A percentile compares a stretch with the other conserved stretches of the same genome.
Evolutionary conservation across 164 flowering plant species (phyloP).

Genomic region (Piper betle): DNA sequence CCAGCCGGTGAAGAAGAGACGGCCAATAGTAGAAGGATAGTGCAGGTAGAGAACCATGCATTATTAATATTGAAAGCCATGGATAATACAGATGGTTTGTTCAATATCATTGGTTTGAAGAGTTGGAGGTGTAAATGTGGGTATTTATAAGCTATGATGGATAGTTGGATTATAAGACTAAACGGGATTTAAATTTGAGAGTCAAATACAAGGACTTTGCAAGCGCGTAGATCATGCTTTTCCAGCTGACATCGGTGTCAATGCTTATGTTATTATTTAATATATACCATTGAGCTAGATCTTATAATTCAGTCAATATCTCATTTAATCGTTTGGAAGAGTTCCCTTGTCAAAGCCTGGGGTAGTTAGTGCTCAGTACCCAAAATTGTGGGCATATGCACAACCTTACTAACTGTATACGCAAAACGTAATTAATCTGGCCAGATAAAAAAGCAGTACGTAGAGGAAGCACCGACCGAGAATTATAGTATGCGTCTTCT

Average conservation of each 20-base stretch:
- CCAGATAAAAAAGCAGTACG: too few species aligned
- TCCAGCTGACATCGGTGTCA: background rate
- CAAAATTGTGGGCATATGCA: too few species aligned
- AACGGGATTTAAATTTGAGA: background rate
- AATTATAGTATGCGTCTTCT: too few species aligned
- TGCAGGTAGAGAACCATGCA: background rate
- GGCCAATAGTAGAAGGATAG: slow-evolving; percentile 3
- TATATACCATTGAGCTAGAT: background rate
- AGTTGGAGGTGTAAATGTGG: background rate
- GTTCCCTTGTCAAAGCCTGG: background rate
- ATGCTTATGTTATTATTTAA: background rate
- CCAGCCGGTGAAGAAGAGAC: slow-evolving; percentile 4
- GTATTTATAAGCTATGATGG: background rate
- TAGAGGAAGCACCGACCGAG: too few species aligned
- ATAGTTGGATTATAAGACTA: background rate
- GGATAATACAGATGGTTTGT: background rate
- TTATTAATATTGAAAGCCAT: too few species aligned
- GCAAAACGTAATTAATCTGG: too few species aligned
- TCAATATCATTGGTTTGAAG: background rate
- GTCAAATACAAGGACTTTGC: slow-evolving; percentile 1
- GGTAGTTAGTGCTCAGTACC: too few species aligned
- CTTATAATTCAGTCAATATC: background rate
- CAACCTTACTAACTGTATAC: too few species aligned
- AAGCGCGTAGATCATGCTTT: slow-evolving; percentile 3
- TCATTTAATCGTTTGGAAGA: background rate